These are phyloP conservation scores for Spencermartinsiella europaea DNA, from an alignment of 805 yeast genomes.

Conservation along the genomic window DNA sequence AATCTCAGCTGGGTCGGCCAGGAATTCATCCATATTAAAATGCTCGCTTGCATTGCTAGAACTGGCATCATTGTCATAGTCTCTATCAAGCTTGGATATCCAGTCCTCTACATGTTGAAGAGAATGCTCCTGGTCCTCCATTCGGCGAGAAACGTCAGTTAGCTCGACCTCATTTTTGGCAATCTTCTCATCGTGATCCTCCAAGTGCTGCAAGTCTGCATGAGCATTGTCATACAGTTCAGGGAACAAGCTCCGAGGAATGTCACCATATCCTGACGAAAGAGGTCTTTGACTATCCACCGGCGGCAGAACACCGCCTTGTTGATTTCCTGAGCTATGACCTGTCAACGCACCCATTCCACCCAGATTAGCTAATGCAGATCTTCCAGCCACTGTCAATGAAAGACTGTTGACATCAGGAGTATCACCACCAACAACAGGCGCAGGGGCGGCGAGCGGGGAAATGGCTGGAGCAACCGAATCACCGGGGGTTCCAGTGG, in stretches of 20 bases:
- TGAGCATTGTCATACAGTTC: slow-evolving; percentile 7
- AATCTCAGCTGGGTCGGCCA: slow-evolving; percentile 16
- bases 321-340: no score
- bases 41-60: neutral
- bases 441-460: neutral
- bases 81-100: slow-evolving; percentile 18
- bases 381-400: neutral
- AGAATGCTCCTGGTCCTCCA: slow-evolving; percentile 26
- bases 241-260: slow-evolving; percentile 16
- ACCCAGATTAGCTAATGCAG: no score
- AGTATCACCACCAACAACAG: neutral
- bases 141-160: slow-evolving; percentile 22
- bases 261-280: neutral
- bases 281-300: no score
- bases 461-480: no score
- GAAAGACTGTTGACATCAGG: slow-evolving; percentile 1
- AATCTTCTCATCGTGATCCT: slow-evolving; percentile 5
- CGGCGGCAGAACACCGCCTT: no score
- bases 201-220: slow-evolving; percentile 1
- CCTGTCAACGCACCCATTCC: no score
- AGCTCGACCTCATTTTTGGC: slow-evolving; percentile 14
- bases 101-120: slow-evolving; percentile 31
- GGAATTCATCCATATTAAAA: slow-evolving; percentile 27
- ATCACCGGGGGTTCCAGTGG: no score
- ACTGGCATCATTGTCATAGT: neutral